These are phyloP conservation scores for Coniophora puteana DNA, from an alignment of 1,284 basidiomycete genomes.

Conservation along the genomic window DNA sequence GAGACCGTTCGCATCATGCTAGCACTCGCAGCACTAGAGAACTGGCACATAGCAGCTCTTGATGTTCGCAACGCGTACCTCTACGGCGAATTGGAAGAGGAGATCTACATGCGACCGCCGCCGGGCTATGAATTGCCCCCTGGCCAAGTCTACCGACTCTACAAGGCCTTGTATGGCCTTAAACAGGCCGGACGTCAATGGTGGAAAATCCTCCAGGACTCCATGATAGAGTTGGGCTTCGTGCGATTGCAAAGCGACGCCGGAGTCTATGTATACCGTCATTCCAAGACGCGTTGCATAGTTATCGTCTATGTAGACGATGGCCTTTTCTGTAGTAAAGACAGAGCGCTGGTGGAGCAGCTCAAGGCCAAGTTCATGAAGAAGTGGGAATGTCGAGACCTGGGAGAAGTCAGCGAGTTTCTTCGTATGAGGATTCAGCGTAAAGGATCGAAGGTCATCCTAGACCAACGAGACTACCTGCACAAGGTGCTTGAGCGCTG, in stretches of 20 bases:
- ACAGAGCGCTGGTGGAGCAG: neutral
- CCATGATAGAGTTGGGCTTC: slow-evolving; percentile 1
- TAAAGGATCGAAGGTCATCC: neutral
- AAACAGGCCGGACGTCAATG: slow-evolving; percentile 16
- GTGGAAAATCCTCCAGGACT: slow-evolving; percentile 7
- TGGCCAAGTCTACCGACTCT: slow-evolving; percentile 6
- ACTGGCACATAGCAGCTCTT: slow-evolving; percentile 13
- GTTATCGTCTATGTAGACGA: neutral
- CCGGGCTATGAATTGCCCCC: slow-evolving; percentile 13
- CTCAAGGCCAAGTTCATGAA: slow-evolving; percentile 1
- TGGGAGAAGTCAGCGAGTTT: slow-evolving; percentile 1
- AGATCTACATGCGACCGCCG: slow-evolving; percentile 17
- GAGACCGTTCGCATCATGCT: slow-evolving; percentile 30
- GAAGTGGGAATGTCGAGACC: slow-evolving; percentile 3
- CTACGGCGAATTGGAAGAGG: slow-evolving; percentile 17
- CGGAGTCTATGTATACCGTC: slow-evolving; percentile 1
- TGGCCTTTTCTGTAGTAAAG: neutral
- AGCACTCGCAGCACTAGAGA: slow-evolving; percentile 9
- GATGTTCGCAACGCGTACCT: slow-evolving; percentile 22
- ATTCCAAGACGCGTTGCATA: neutral
- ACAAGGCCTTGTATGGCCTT: slow-evolving; percentile 11
- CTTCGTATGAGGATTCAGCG: slow-evolving; percentile 6
- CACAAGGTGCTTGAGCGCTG: slow-evolving; percentile 2
- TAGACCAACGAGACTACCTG: slow-evolving; percentile 3
- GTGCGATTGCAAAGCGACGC: neutral